phyloP scores from a whole-genome alignment of 345 rosid species.

The Salix udensis region DNA sequence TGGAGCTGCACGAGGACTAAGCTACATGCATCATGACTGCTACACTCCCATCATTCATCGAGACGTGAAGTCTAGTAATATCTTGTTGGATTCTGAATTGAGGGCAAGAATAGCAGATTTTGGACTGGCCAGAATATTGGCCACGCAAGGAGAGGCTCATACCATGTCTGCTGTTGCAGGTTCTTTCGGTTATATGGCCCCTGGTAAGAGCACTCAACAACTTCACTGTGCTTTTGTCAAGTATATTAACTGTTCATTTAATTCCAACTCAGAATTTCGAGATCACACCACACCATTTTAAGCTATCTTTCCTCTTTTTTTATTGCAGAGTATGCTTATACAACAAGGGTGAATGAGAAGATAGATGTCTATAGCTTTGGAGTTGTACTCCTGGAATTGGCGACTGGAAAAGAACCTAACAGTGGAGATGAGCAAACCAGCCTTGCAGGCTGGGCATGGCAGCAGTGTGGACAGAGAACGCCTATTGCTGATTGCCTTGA shows the following conservation, averaged over 20 bases:
- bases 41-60: conserved; percentile 73
- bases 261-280: background rate
- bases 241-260: background rate
- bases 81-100: conserved; percentile 70
- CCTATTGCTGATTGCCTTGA: conserved; percentile 50
- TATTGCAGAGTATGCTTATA: conserved; percentile 65
- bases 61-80: conserved; percentile 86
- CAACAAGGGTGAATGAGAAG: conserved; percentile 74
- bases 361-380: conserved; percentile 89
- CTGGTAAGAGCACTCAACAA: conserved; percentile 45
- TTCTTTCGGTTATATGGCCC: conserved; percentile 83
- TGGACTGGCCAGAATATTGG: conserved; percentile 75
- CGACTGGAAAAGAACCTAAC: conserved; percentile 68
- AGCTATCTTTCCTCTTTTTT: conserved; percentile 5
- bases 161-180: conserved; percentile 90
- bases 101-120: conserved; percentile 82
- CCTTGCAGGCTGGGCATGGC: conserved; percentile 96
- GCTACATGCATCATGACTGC: conserved; percentile 87
- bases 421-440: conserved; percentile 55
- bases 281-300: background rate
- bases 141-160: conserved; percentile 56
- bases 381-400: conserved; percentile 81
- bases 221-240: background rate
- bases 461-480: conserved; percentile 45
- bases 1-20: conserved; percentile 84